Evolutionary conservation across 2,329 filamentous ascomycete species (phyloP).

Genomic region (Massarina eburnea): DNA sequence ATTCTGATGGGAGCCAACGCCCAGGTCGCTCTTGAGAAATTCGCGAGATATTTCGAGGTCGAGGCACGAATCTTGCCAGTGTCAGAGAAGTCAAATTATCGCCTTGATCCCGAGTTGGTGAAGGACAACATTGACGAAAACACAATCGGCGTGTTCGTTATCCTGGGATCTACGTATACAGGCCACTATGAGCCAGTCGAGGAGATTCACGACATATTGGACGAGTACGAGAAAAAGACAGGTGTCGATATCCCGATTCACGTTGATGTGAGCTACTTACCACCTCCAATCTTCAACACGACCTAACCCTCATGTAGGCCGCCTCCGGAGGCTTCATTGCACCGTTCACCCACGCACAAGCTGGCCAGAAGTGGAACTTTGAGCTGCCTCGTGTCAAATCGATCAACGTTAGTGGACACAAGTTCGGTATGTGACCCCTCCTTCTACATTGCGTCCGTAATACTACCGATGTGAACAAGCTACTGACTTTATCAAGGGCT

Average conservation of each 20-base stretch:
- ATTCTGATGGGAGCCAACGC: conserved; percentile 76
- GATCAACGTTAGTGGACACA: conserved; percentile 68
- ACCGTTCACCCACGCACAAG: conserved; percentile 60
- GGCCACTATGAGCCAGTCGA: conserved; percentile 74
- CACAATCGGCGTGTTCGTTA: conserved; percentile 75
- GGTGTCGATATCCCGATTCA: conserved; percentile 69
- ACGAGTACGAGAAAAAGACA: conserved; percentile 62
- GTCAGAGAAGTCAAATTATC: conserved; percentile 60
- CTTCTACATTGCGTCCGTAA: no score
- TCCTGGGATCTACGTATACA: conserved; percentile 72
- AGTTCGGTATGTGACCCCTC: conserved; percentile 48
- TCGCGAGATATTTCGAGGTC: conserved; percentile 73
- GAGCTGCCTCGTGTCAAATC: conserved; percentile 63
- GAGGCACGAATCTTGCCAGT: conserved; percentile 67
- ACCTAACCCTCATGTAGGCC: conserved; percentile 28
- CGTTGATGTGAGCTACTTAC: conserved; percentile 49
- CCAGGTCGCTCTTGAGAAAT: conserved; percentile 73
- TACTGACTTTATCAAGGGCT: conserved; percentile 32
- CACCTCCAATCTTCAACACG: background rate
- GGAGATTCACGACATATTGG: conserved; percentile 65
- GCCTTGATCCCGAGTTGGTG: conserved; percentile 65
- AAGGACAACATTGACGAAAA: conserved; percentile 72
- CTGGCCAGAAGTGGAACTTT: conserved; percentile 64
- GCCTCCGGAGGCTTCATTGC: conserved; percentile 65
- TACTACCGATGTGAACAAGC: background rate